These are phyloP conservation scores for Fusarium clavum DNA, from an alignment of 2,329 filamentous ascomycete genomes.

Conservation along the genomic window DNA sequence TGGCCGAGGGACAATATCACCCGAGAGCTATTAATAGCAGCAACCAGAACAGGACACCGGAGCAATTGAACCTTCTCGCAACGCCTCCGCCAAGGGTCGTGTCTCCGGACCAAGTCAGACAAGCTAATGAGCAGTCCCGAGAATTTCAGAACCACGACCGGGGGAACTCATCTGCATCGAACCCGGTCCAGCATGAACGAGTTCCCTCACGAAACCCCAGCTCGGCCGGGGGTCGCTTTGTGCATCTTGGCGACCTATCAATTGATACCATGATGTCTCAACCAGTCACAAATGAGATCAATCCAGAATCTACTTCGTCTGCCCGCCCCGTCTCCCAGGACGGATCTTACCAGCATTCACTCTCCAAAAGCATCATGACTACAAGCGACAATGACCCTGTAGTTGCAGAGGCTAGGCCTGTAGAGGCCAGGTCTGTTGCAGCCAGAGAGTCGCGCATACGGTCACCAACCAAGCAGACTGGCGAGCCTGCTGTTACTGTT, in stretches of 20 bases:
- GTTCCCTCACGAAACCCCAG: constrained; percentile 46
- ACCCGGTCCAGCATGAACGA: constrained; percentile 4
- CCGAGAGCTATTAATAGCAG: constrained; percentile 25
- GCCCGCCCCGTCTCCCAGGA: constrained; percentile 19
- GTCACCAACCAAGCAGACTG: constrained; percentile 16
- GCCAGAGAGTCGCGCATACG: constrained; percentile 28
- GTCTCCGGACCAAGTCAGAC: constrained; percentile 39
- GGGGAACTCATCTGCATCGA: not conserved
- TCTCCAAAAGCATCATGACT: constrained; percentile 40
- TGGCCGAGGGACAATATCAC: constrained; percentile 5
- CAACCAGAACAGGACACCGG: constrained; percentile 26
- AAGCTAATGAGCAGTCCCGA: constrained; percentile 34
- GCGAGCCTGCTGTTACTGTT: constrained; percentile 32
- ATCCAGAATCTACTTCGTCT: constrained; percentile 13
- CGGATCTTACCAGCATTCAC: constrained; percentile 21
- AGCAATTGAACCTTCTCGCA: constrained; percentile 43
- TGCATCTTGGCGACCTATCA: constrained; percentile 38
- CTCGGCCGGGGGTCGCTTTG: constrained; percentile 37
- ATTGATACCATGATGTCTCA: constrained; percentile 47
- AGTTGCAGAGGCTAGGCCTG: constrained; percentile 22
- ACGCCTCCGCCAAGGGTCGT: constrained; percentile 38
- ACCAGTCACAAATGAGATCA: constrained; percentile 5
- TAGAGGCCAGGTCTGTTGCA: constrained; percentile 22
- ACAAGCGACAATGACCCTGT: constrained; percentile 34
- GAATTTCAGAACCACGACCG: constrained; percentile 27